Conservation (phyloP, 2,329 filamentous ascomycete genomes). For the Cladosporium colombiae region DNA sequence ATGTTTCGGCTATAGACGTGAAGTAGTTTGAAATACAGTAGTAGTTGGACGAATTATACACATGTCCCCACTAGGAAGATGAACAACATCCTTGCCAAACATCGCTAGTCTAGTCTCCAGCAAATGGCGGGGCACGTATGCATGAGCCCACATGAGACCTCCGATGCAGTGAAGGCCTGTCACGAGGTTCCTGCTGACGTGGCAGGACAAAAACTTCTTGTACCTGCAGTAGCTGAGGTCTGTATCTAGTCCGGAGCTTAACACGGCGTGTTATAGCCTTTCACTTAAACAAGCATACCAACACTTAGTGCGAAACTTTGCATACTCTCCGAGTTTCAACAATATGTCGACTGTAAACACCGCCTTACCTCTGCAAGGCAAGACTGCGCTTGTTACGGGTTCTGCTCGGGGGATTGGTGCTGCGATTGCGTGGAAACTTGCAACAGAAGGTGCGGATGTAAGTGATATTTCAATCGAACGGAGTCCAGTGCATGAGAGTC, state of each 20-base stretch:
- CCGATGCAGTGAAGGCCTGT: constrained; percentile 9
- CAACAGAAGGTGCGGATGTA: constrained; percentile 50
- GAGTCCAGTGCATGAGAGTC: constrained; percentile 9
- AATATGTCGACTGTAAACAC: background rate
- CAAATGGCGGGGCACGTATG: constrained; percentile 7
- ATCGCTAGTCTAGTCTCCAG: constrained; percentile 10
- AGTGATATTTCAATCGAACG: constrained; percentile 40
- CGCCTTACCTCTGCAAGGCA: background rate
- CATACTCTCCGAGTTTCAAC: background rate
- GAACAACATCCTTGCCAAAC: background rate
- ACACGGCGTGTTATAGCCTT: background rate
- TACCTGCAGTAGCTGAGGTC: constrained; percentile 25
- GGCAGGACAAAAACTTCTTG: constrained; percentile 6
- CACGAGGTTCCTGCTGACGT: constrained; percentile 23
- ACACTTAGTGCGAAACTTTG: background rate
- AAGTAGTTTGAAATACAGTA: background rate
- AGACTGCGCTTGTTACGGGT: constrained; percentile 51
- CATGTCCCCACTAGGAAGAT: no score
- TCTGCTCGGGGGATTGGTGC: constrained; percentile 54
- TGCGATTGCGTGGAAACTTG: constrained; percentile 51
- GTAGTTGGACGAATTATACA: no score
- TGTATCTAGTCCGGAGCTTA: background rate
- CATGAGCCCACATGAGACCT: constrained; percentile 2
- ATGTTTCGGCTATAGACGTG: background rate
- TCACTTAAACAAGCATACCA: background rate